These are phyloP conservation scores for Ustilago shanxiensis DNA, from an alignment of 1,284 basidiomycete genomes.

Conservation along the genomic window DNA sequence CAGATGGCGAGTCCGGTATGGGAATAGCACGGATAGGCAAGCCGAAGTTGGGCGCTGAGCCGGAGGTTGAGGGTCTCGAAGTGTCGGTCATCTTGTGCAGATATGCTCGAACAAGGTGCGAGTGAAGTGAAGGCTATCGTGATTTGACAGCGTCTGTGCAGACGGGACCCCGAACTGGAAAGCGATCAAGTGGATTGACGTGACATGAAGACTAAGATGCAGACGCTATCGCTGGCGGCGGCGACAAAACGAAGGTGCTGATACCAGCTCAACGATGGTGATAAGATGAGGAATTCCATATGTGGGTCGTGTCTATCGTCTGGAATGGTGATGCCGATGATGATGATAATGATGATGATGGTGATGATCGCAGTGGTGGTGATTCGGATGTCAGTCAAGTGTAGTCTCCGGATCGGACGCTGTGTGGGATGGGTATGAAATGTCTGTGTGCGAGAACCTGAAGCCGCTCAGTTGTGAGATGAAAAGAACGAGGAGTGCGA, in stretches of 20 bases:
- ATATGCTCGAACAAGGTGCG: background rate
- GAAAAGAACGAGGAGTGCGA: background rate
- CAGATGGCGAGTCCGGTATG: constrained; percentile 10
- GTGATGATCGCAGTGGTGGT: too few species aligned
- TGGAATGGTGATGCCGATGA: background rate
- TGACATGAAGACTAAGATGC: constrained; percentile 9
- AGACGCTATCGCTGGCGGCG: background rate
- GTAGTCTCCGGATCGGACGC: background rate
- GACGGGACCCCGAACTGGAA: constrained; percentile 11
- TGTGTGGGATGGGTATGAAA: constrained; percentile 11
- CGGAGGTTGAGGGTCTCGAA: constrained; percentile 1
- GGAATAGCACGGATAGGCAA: constrained; percentile 16
- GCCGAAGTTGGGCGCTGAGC: constrained; percentile 5
- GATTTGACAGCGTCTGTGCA: background rate
- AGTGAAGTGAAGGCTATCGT: background rate
- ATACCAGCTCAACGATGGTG: background rate
- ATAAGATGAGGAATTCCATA: background rate
- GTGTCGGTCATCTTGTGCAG: constrained; percentile 22
- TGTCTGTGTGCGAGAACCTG: constrained; percentile 1
- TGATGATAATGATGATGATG: too few species aligned
- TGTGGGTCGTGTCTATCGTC: background rate
- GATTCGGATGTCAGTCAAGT: background rate
- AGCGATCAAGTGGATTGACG: constrained; percentile 11
- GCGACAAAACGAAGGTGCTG: background rate
- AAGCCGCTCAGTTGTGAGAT: background rate